These are phyloP conservation scores for Endocalyx cinctus DNA, from an alignment of 2,329 filamentous ascomycete genomes.

Conservation along the genomic window DNA sequence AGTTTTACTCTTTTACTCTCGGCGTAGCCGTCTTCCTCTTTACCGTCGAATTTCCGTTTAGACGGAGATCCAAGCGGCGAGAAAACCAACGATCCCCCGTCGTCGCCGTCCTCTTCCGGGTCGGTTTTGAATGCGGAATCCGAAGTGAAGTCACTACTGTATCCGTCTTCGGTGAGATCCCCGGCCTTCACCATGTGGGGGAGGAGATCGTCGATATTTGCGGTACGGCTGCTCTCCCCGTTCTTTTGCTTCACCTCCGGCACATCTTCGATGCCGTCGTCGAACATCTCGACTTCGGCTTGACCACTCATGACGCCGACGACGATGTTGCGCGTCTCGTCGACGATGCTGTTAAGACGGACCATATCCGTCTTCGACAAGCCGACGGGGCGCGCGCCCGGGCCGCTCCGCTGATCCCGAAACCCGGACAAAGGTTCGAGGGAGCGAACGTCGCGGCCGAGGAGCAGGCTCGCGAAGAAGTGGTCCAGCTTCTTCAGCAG, in stretches of 20 bases:
- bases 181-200: too few species aligned
- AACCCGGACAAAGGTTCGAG: conserved; percentile 67
- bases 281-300: conserved; percentile 39
- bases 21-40: conserved; percentile 7
- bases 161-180: too few species aligned
- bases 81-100: too few species aligned
- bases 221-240: too few species aligned
- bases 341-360: conserved; percentile 74
- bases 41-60: conserved; percentile 19
- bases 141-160: too few species aligned
- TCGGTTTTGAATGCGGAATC: conserved; percentile 11
- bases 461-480: conserved; percentile 72
- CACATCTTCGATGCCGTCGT: conserved; percentile 29
- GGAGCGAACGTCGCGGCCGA: conserved; percentile 62
- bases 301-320: conserved; percentile 62
- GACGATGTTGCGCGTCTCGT: conserved; percentile 67
- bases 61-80: too few species aligned
- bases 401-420: conserved; percentile 46
- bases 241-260: conserved; percentile 19
- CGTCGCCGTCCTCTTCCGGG: conserved; percentile 2
- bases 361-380: conserved; percentile 83
- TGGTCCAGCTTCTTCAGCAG: conserved; percentile 76
- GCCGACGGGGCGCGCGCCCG: conserved; percentile 57
- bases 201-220: too few species aligned
- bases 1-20: conserved; percentile 16